phyloP scores from a whole-genome alignment of 768 basidiomycete species.

The Lentinula aciculospora region DNA sequence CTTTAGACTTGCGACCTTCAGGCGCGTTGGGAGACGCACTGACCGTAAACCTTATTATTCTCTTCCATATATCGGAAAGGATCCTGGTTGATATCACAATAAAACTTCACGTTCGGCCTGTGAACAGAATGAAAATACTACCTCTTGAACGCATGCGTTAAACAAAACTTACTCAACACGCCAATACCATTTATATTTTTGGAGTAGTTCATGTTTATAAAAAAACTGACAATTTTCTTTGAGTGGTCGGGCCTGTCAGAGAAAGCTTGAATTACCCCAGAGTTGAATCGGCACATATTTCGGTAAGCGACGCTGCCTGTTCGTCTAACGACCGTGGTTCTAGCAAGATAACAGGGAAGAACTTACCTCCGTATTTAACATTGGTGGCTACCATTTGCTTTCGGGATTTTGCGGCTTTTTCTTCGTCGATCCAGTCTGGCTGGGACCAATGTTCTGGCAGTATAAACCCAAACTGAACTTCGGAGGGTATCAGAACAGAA shows the following conservation, averaged over 20 bases:
- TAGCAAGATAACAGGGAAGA: slow-evolving; percentile 18
- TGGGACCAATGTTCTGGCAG: slow-evolving; percentile 67
- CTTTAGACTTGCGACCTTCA: neutral
- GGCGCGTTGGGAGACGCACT: neutral
- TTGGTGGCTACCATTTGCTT: slow-evolving; percentile 52
- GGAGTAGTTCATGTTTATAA: slow-evolving; percentile 62
- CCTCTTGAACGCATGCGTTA: slow-evolving; percentile 17
- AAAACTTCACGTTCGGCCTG: slow-evolving; percentile 70
- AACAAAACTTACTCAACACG: slow-evolving; percentile 51
- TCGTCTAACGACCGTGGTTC: slow-evolving; percentile 29
- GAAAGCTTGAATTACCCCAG: slow-evolving; percentile 35
- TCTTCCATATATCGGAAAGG: slow-evolving; percentile 74
- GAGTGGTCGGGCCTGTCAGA: neutral
- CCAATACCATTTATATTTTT: slow-evolving; percentile 75
- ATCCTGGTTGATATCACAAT: slow-evolving; percentile 60
- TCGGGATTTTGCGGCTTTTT: slow-evolving; percentile 48
- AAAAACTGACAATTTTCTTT: slow-evolving; percentile 41
- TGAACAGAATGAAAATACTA: slow-evolving; percentile 21
- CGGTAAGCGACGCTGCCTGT: slow-evolving; percentile 36
- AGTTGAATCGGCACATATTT: slow-evolving; percentile 70
- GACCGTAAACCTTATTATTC: slow-evolving; percentile 62
- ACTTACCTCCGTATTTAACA: slow-evolving; percentile 32
- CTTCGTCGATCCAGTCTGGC: slow-evolving; percentile 71
- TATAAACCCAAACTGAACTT: slow-evolving; percentile 52
- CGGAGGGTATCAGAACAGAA: slow-evolving; percentile 20